Conservation (phyloP, 495 filamentous ascomycete genomes). For the Hypoxylon perforatum region DNA sequence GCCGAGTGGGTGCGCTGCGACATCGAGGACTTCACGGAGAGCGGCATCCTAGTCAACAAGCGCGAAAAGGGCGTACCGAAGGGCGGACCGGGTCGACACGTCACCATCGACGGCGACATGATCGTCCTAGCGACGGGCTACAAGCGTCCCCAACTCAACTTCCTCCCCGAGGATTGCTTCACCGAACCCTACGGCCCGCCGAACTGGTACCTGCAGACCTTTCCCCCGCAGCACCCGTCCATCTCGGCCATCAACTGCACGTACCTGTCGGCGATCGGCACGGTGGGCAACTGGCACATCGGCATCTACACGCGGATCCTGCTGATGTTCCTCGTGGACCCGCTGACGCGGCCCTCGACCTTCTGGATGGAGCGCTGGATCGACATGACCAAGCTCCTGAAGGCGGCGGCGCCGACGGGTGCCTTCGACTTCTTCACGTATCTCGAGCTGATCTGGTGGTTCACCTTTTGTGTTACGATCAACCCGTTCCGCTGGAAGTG, state of each 20-base stretch:
- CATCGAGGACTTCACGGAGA: slow-evolving; percentile 71
- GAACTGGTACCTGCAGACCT: slow-evolving; percentile 89
- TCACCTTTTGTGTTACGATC: slow-evolving; percentile 77
- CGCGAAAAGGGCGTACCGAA: slow-evolving; percentile 78
- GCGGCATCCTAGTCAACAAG: slow-evolving; percentile 75
- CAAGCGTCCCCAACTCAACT: slow-evolving; percentile 74
- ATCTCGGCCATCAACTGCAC: slow-evolving; percentile 86
- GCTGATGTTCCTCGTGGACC: slow-evolving; percentile 86
- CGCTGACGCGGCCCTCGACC: slow-evolving; percentile 74
- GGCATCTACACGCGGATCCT: slow-evolving; percentile 88
- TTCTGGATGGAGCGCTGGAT: slow-evolving; percentile 88
- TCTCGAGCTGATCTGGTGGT: slow-evolving; percentile 85
- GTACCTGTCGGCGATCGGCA: slow-evolving; percentile 83
- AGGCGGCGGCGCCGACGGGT: slow-evolving; percentile 71
- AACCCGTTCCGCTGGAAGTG: slow-evolving; percentile 90
- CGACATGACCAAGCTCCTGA: slow-evolving; percentile 81
- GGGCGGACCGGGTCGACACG: slow-evolving; percentile 73
- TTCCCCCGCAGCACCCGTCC: slow-evolving; percentile 72
- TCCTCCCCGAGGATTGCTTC: slow-evolving; percentile 78
- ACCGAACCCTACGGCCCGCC: slow-evolving; percentile 77
- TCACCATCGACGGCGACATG: slow-evolving; percentile 74
- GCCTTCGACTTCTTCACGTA: slow-evolving; percentile 93
- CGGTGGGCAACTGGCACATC: slow-evolving; percentile 87
- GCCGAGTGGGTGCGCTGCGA: slow-evolving; percentile 86
- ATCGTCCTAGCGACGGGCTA: slow-evolving; percentile 88